These are phyloP conservation scores for Xerocomus brunneocitrinus DNA, from an alignment of 768 basidiomycete species.

Conservation along the genomic window DNA sequence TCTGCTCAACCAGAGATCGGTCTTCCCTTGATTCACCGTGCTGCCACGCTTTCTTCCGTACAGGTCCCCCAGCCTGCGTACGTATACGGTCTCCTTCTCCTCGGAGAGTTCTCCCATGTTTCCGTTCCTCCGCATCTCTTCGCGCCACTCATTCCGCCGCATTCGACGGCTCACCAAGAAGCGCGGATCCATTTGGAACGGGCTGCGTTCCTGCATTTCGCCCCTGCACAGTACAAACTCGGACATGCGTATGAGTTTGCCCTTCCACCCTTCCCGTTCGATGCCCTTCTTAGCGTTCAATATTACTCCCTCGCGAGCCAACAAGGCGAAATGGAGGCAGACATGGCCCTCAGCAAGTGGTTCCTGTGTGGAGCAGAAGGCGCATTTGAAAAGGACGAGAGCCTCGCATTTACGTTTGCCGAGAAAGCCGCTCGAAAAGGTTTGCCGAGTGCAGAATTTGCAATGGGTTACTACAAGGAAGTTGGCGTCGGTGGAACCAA, in stretches of 20 bases:
- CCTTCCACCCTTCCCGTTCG: slow-evolving; percentile 76
- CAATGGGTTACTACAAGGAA: slow-evolving; percentile 93
- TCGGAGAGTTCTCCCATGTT: slow-evolving; percentile 75
- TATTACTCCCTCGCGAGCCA: slow-evolving; percentile 83
- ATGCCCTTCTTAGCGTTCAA: slow-evolving; percentile 84
- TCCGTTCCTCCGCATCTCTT: slow-evolving; percentile 50
- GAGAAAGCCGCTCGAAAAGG: slow-evolving; percentile 78
- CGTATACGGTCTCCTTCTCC: slow-evolving; percentile 81
- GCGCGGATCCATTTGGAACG: slow-evolving; percentile 76
- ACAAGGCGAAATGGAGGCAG: slow-evolving; percentile 86
- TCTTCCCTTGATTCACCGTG: slow-evolving; percentile 67
- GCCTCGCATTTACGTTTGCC: slow-evolving; percentile 82
- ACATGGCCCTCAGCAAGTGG: slow-evolving; percentile 98
- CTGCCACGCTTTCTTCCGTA: slow-evolving; percentile 69
- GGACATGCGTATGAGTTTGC: slow-evolving; percentile 94
- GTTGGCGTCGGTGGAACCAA: slow-evolving; percentile 79
- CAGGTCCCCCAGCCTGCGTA: slow-evolving; percentile 87
- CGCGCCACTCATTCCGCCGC: slow-evolving; percentile 49
- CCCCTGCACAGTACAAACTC: slow-evolving; percentile 88
- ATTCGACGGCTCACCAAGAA: slow-evolving; percentile 47
- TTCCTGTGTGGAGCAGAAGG: slow-evolving; percentile 83
- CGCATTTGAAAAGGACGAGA: slow-evolving; percentile 83
- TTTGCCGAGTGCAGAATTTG: slow-evolving; percentile 83
- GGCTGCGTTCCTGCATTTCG: slow-evolving; percentile 79
- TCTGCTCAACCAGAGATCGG: slow-evolving; percentile 50